Percentiles rank a stretch among this genome's conserved stretches.
Conservation (phyloP, 2,329 filamentous ascomycete genomes). For the Cephalotrichum gorgonifer region DNA sequence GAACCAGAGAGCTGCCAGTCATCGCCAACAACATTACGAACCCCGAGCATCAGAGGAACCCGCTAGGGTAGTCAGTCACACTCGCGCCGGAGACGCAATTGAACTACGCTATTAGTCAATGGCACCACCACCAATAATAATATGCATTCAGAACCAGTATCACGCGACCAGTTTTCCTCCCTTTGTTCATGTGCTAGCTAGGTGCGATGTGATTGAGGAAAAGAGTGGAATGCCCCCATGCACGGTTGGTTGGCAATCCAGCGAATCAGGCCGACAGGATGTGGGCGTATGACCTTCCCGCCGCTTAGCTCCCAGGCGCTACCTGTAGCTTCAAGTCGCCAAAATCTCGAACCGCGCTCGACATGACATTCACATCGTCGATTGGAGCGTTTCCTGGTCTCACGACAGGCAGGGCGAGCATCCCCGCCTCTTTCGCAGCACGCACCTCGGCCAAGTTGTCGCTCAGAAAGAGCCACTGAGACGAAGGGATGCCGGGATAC, state of each 20-base stretch:
- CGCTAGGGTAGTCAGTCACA: too few species aligned
- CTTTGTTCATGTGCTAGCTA: not conserved
- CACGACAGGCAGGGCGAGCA: constrained; percentile 50
- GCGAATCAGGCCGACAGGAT: not conserved
- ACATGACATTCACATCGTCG: constrained; percentile 32
- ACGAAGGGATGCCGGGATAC: constrained; percentile 31
- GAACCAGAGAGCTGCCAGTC: too few species aligned
- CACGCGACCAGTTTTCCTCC: too few species aligned
- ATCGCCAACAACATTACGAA: too few species aligned
- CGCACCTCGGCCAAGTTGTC: constrained; percentile 65
- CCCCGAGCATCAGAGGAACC: too few species aligned
- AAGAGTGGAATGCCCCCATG: not conserved
- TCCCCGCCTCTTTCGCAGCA: constrained; percentile 51
- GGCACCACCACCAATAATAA: too few species aligned
- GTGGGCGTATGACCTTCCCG: not conserved
- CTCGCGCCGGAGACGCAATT: not conserved
- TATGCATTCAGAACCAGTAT: too few species aligned
- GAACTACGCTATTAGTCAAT: too few species aligned
- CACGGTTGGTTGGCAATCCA: not conserved
- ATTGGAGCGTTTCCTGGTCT: constrained; percentile 63
- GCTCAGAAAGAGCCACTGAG: constrained; percentile 65
- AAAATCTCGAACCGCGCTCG: constrained; percentile 24
- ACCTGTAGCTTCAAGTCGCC: constrained; percentile 1
- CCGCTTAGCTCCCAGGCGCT: not conserved
- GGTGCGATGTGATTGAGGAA: not conserved